Evolutionary conservation across 2,329 filamentous ascomycete species (phyloP), one percentile per base, ranked within the genome.

Genomic region (Dothideomycetes sp.): DNA sequence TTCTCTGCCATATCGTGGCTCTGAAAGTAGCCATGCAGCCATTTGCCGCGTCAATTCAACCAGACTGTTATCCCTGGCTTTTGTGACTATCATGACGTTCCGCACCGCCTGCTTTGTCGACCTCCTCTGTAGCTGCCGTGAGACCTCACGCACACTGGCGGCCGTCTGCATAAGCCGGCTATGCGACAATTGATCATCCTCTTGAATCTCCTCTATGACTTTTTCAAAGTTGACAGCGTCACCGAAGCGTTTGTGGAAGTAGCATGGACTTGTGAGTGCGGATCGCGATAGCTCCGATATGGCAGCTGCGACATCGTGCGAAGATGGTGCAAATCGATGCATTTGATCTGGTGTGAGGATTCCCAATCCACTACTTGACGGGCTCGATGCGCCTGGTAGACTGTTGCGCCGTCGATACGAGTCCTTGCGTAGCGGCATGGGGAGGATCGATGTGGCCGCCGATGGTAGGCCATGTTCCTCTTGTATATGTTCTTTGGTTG

Each of bases 71-170:
- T 98, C 91, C 47, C 91, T 79, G 16, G 91, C 91, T 64, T 96
- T 98, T 45, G 91, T 98, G 48, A 98, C 85, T 54, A 98, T 94
- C 91, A 98, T 96, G 54, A 98, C 77, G 58, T 86, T 95, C 55
- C 77, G 79, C 34, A 98, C 88, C 9, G 88, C 88, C 49, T 88
- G 81, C 63, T 84, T 91, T 61, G 96, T 86, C 16, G 91, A 89
- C 31, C 86, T 77, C 41, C 89, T 79, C 64, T 94, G 89, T 43
- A 98, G 72, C 64, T 96, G 91, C 62, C 93, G 89, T 12, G 87
- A 93, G 10, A 98, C 88, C 63, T 98, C 91, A 38, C 91, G 79
- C 15, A 98, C 91, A 34, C 87, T 84, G 0, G 86, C 94, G 37
- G 91, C 91, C 1, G 91, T 98, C 66, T 95, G 89, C 54, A 95